Percentiles rank a stretch among this genome's conserved stretches.
Conservation (phyloP, 805 yeast species). For the Candida caryicola region DNA sequence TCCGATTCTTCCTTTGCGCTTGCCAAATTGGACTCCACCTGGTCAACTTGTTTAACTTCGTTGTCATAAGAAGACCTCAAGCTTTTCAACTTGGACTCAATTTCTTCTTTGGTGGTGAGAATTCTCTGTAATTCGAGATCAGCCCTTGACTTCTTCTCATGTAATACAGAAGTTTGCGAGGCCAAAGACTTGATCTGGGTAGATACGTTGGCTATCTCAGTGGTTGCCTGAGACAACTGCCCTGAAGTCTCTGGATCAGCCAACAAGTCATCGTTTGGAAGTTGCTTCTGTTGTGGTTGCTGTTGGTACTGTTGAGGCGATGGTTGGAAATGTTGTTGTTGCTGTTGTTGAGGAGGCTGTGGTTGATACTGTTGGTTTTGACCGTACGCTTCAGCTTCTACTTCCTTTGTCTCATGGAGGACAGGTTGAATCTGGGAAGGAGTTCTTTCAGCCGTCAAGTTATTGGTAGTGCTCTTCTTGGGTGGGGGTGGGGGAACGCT, state of each 20-base stretch:
- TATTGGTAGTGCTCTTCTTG: constrained; percentile 10
- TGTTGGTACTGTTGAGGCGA: neutral
- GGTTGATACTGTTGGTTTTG: constrained; percentile 1
- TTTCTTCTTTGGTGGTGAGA: constrained; percentile 62
- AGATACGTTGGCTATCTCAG: constrained; percentile 82
- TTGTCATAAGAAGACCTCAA: constrained; percentile 71
- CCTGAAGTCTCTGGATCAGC: constrained; percentile 63
- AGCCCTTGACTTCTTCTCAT: constrained; percentile 69
- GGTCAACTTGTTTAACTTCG: constrained; percentile 73
- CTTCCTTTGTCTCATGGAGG: neutral
- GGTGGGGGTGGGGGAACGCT: constrained; percentile 45
- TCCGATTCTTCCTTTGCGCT: constrained; percentile 65
- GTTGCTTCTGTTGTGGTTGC: constrained; percentile 6
- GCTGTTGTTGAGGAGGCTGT: neutral
- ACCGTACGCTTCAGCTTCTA: too few relatives aligned
- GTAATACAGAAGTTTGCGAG: constrained; percentile 66
- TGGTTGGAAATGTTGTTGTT: neutral
- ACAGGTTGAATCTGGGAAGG: constrained; percentile 11
- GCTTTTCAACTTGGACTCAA: constrained; percentile 65
- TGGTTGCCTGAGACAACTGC: constrained; percentile 71
- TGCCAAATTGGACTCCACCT: constrained; percentile 62
- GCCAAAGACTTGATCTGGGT: constrained; percentile 80
- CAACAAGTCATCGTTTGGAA: constrained; percentile 51
- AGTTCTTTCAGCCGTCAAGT: constrained; percentile 12
- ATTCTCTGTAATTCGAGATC: constrained; percentile 74